Percentiles rank a stretch among this genome's conserved stretches.
These are phyloP conservation scores for button mushroom (Agaricus bisporus) DNA, from an alignment of 768 basidiomycete species.

Conservation along the genomic window DNA sequence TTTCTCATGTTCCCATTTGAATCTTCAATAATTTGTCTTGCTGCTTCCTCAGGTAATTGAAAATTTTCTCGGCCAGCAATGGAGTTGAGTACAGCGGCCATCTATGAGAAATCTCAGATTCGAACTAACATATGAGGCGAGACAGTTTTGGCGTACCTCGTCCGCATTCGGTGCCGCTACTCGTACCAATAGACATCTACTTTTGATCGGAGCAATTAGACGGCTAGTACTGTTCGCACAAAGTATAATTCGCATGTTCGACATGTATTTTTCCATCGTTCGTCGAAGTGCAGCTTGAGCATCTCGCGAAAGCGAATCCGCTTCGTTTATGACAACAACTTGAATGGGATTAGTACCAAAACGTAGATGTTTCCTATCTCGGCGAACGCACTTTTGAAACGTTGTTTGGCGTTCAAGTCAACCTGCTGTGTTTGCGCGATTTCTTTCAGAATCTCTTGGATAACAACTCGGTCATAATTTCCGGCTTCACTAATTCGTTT, in stretches of 20 bases:
- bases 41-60: slow-evolving; percentile 72
- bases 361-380: background rate
- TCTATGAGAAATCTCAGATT: slow-evolving; percentile 38
- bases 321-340: slow-evolving; percentile 99
- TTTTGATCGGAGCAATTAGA: slow-evolving; percentile 95
- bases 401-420: slow-evolving; percentile 89
- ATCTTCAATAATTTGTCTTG: slow-evolving; percentile 71
- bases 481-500: slow-evolving; percentile 75
- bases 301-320: slow-evolving; percentile 90
- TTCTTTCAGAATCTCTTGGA: slow-evolving; percentile 96
- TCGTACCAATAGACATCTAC: slow-evolving; percentile 88
- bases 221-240: slow-evolving; percentile 94
- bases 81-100: slow-evolving; percentile 68
- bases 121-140: background rate
- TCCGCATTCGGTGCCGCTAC: slow-evolving; percentile 80
- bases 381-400: slow-evolving; percentile 80
- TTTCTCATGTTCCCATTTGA: slow-evolving; percentile 90
- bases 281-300: slow-evolving; percentile 95
- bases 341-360: background rate
- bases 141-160: slow-evolving; percentile 46
- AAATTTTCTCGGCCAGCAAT: slow-evolving; percentile 81
- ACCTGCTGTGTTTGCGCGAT: slow-evolving; percentile 99
- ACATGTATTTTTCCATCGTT: slow-evolving; percentile 99
- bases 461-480: slow-evolving; percentile 89
- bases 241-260: slow-evolving; percentile 92